Percentiles rank a stretch among this genome's conserved stretches.
These are phyloP conservation scores for Naganishia onofrii DNA, from an alignment of 768 basidiomycete species.

Conservation along the genomic window DNA sequence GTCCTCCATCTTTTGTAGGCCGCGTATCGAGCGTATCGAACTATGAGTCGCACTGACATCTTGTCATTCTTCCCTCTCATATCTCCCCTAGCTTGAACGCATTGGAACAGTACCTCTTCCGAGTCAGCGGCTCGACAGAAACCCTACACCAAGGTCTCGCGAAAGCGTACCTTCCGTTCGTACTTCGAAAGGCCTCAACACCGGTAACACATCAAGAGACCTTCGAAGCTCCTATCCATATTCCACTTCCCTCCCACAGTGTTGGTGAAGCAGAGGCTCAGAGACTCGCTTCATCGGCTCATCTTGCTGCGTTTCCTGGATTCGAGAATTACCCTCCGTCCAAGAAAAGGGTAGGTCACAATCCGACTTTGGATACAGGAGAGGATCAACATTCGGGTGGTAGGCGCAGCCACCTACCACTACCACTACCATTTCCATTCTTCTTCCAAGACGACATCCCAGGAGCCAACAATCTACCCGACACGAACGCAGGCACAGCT, in stretches of 20 bases:
- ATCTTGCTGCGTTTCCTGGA: neutral
- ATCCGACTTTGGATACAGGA: neutral
- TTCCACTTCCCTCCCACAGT: neutral
- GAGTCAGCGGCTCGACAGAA: constrained; percentile 18
- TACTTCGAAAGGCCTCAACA: neutral
- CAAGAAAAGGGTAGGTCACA: neutral
- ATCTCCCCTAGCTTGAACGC: neutral
- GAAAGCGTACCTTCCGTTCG: constrained; percentile 1
- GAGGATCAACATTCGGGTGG: neutral
- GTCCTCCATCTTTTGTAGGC: no score
- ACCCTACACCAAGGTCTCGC: constrained; percentile 21
- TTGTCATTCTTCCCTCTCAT: neutral
- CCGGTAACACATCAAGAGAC: neutral
- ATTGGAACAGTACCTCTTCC: constrained; percentile 17
- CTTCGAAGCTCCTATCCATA: neutral
- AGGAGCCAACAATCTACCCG: neutral
- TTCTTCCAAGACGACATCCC: neutral
- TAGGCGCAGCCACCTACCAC: neutral
- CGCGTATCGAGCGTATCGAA: no score
- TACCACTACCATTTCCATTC: neutral
- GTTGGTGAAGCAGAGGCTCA: neutral
- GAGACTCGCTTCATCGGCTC: neutral
- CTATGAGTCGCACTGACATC: neutral
- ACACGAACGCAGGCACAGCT: neutral
- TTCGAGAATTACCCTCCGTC: constrained; percentile 1